These are phyloP conservation scores for Dendrobium nobile DNA, from an alignment of 106 monocot genomes.

Conservation along the genomic window DNA sequence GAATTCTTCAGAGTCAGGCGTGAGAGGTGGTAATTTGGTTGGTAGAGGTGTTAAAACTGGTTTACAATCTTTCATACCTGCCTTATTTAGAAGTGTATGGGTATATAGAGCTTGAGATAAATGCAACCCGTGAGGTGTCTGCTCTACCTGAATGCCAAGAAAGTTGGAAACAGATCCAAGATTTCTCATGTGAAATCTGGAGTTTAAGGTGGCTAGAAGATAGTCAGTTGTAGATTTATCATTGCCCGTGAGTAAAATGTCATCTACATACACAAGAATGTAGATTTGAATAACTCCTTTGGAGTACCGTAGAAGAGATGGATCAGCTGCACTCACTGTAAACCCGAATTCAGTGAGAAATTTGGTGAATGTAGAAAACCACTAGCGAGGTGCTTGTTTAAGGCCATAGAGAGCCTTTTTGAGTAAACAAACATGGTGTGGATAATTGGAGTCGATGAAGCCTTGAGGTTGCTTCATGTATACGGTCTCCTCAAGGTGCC, in stretches of 20 bases:
- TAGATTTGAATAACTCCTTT: background rate
- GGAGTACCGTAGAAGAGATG: background rate
- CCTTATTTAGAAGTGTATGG: background rate
- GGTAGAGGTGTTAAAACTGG: background rate
- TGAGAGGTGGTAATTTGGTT: background rate
- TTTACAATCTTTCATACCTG: background rate
- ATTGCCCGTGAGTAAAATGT: constrained; percentile 1
- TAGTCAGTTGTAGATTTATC: background rate
- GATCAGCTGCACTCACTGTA: too few relatives aligned
- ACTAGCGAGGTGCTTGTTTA: constrained; percentile 6
- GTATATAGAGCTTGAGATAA: too few relatives aligned
- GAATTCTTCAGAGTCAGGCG: background rate
- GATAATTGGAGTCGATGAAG: background rate
- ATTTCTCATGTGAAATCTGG: too few relatives aligned
- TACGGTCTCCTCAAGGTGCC: background rate
- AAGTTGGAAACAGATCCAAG: too few relatives aligned
- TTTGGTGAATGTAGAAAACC: background rate
- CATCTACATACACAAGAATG: constrained; percentile 9
- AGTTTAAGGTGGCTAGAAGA: too few relatives aligned
- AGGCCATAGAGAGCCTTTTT: constrained; percentile 15
- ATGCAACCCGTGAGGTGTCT: background rate
- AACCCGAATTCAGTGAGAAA: background rate
- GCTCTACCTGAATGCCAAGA: background rate
- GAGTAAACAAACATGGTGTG: constrained; percentile 5
- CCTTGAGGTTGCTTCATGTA: constrained; percentile 11